phyloP scores from a whole-genome alignment of 2,329 filamentous ascomycete genomes.

The Chaetomiaceae sp. region DNA sequence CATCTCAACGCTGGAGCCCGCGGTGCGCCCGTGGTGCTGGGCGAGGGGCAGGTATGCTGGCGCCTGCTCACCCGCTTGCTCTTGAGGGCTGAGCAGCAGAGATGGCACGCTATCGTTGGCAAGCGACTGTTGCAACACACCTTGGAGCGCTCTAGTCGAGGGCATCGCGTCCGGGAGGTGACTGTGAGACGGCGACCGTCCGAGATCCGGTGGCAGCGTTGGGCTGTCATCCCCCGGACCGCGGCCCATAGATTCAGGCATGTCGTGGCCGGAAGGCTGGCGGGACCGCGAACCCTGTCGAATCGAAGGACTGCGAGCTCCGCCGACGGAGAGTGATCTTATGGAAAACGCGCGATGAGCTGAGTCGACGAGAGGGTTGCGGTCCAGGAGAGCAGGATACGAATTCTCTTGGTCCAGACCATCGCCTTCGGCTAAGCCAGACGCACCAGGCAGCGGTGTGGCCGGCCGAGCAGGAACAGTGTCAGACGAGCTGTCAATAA shows the following conservation, averaged over 20 bases:
- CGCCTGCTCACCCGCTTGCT: slow-evolving; percentile 38
- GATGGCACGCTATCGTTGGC: slow-evolving; percentile 54
- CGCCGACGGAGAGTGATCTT: slow-evolving; percentile 7
- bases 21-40: slow-evolving; percentile 24
- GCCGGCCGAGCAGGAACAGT: slow-evolving; percentile 2
- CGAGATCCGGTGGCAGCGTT: slow-evolving; percentile 48
- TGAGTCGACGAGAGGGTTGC: slow-evolving; percentile 5
- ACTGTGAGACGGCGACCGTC: slow-evolving; percentile 44
- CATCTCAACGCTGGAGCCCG: slow-evolving; percentile 28
- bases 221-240: slow-evolving; percentile 52
- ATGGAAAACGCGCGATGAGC: slow-evolving; percentile 5
- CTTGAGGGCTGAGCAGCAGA: slow-evolving; percentile 45
- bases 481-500: slow-evolving; percentile 24
- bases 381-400: slow-evolving; percentile 17
- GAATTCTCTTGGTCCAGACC: slow-evolving; percentile 10
- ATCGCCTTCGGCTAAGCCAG: slow-evolving; percentile 6
- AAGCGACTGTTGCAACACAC: slow-evolving; percentile 48
- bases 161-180: slow-evolving; percentile 56
- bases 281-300: slow-evolving; percentile 47
- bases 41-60: slow-evolving; percentile 27
- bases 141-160: slow-evolving; percentile 53
- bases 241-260: slow-evolving; percentile 36
- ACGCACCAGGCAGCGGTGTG: slow-evolving; percentile 6
- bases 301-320: slow-evolving; percentile 25
- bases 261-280: slow-evolving; percentile 43